Conservation (phyloP, 129 eudicot genomes). For the Rutidosis leptorrhynchoides region DNA sequence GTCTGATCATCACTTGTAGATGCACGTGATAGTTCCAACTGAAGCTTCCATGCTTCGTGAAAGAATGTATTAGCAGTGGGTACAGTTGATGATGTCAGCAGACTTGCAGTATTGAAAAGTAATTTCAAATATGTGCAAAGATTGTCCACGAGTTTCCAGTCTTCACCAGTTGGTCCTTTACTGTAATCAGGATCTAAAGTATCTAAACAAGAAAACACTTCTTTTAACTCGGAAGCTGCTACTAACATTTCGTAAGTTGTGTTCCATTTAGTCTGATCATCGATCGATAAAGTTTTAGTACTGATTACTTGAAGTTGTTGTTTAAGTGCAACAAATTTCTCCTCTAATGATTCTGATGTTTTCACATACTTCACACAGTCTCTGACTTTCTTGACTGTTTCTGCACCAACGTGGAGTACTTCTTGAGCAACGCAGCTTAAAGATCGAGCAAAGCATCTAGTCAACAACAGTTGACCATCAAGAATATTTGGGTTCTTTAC, state of each 20-base stretch:
- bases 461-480: slow-evolving; percentile 68
- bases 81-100: slow-evolving; percentile 45
- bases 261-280: slow-evolving; percentile 78
- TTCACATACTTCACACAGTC: slow-evolving; percentile 87
- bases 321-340: slow-evolving; percentile 64
- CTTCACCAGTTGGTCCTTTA: slow-evolving; percentile 60
- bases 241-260: slow-evolving; percentile 81
- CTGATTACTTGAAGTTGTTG: slow-evolving; percentile 83
- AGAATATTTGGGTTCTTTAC: slow-evolving; percentile 63
- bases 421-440: too few relatives aligned
- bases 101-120: slow-evolving; percentile 63
- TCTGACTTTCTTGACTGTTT: slow-evolving; percentile 64
- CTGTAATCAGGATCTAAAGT: slow-evolving; percentile 68
- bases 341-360: slow-evolving; percentile 76
- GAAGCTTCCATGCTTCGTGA: slow-evolving; percentile 96
- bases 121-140: slow-evolving; percentile 56
- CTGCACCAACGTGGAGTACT: slow-evolving; percentile 43
- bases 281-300: slow-evolving; percentile 57
- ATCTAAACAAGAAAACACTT: slow-evolving; percentile 83
- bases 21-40: slow-evolving; percentile 76
- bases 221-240: slow-evolving; percentile 80
- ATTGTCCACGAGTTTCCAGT: slow-evolving; percentile 66
- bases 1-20: slow-evolving; percentile 58
- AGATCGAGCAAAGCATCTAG: slow-evolving; percentile 71
- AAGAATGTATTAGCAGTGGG: slow-evolving; percentile 73